Conservation (phyloP, 345 rosid genomes). For the Cardamine resedifolia region DNA sequence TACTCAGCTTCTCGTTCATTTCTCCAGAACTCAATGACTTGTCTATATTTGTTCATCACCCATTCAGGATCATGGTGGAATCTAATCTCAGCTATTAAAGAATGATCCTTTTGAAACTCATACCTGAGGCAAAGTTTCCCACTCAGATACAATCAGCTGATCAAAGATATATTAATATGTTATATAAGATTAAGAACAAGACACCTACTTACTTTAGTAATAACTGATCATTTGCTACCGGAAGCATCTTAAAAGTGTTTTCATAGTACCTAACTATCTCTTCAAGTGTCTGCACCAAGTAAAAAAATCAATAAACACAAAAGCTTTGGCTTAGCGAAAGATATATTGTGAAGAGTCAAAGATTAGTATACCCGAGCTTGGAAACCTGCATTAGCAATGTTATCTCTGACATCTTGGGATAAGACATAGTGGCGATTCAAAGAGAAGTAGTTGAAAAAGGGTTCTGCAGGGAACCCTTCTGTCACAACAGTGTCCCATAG, state of each 20-base stretch:
- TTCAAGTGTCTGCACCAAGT: slow-evolving; percentile 60
- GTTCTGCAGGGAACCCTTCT: slow-evolving; percentile 45
- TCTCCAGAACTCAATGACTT: slow-evolving; percentile 57
- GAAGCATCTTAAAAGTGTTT: slow-evolving; percentile 54
- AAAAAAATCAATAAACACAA: not conserved
- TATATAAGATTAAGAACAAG: not conserved
- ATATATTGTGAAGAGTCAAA: not conserved
- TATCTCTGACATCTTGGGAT: slow-evolving; percentile 60
- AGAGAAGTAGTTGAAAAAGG: slow-evolving; percentile 61
- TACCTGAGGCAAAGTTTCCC: slow-evolving; percentile 47
- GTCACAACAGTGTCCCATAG: slow-evolving; percentile 70
- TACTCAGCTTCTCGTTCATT: slow-evolving; percentile 63
- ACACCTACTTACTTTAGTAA: slow-evolving; percentile 54
- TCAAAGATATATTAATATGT: not conserved
- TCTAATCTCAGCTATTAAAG: slow-evolving; percentile 64
- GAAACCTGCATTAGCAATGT: slow-evolving; percentile 50
- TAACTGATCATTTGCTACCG: slow-evolving; percentile 48
- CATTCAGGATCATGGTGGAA: slow-evolving; percentile 59
- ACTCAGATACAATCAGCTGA: not conserved
- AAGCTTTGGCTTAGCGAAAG: not conserved
- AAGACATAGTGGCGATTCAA: slow-evolving; percentile 48
- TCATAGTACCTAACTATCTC: slow-evolving; percentile 57
- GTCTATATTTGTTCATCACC: slow-evolving; percentile 45
- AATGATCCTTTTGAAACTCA: slow-evolving; percentile 66
- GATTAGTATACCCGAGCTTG: slow-evolving; percentile 52